Evolutionary conservation across 2,329 filamentous ascomycete species (phyloP).

Genomic region (Aspergillus sp.): DNA sequence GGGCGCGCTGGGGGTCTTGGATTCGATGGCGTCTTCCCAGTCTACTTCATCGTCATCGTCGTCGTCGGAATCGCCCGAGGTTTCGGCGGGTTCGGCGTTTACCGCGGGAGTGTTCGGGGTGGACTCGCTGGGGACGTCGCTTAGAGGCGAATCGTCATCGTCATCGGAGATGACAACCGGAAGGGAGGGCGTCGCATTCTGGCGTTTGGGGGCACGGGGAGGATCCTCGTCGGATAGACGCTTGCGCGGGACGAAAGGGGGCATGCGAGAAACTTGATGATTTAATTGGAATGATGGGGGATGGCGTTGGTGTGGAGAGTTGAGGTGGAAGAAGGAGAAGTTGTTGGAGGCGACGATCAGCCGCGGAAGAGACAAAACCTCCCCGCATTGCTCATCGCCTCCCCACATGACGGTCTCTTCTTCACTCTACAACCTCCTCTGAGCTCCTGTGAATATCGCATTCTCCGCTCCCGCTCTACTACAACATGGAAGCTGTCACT

Average conservation of each 20-base stretch:
- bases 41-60: constrained; percentile 48
- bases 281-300: constrained; percentile 2
- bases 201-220: constrained; percentile 32
- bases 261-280: constrained; percentile 33
- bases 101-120: background rate
- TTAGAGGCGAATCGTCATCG: constrained; percentile 35
- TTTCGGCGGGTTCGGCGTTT: constrained; percentile 48
- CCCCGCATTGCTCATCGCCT: background rate
- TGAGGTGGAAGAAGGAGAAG: constrained; percentile 1
- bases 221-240: constrained; percentile 35
- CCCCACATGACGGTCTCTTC: background rate
- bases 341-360: background rate
- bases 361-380: background rate
- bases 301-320: constrained; percentile 11
- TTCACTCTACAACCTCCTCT: background rate
- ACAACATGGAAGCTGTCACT: constrained; percentile 54
- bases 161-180: constrained; percentile 23
- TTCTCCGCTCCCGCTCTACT: background rate
- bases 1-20: constrained; percentile 29
- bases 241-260: constrained; percentile 47
- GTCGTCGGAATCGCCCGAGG: constrained; percentile 49
- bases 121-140: constrained; percentile 28
- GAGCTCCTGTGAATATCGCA: background rate
- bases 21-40: constrained; percentile 56
- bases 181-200: constrained; percentile 25